phyloP scores from a whole-genome alignment of 2,329 filamentous ascomycete genomes.

The Phaeosphaeriaceae sp. region DNA sequence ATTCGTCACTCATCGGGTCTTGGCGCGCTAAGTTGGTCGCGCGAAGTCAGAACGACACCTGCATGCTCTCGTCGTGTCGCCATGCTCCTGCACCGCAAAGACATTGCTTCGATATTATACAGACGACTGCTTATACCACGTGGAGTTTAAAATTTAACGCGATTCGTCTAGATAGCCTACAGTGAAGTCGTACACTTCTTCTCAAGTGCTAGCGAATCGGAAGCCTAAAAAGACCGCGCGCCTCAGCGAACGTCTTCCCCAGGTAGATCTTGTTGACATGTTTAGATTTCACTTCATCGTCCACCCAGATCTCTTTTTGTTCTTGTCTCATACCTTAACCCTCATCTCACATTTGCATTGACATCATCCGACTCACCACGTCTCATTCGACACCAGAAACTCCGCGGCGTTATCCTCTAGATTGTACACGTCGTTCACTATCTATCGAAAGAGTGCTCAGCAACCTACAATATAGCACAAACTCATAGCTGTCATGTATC shows the following conservation, averaged over 20 bases:
- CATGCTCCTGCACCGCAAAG: not conserved
- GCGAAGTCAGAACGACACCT: not conserved
- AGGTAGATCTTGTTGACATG: constrained; percentile 43
- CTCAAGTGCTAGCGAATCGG: constrained; percentile 15
- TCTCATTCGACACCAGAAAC: not conserved
- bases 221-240: constrained; percentile 14
- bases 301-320: not conserved
- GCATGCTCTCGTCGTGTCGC: not conserved
- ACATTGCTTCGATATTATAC: not conserved
- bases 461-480: not conserved
- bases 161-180: too few relatives aligned
- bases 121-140: not conserved
- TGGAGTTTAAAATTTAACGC: too few relatives aligned
- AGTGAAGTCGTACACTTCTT: not conserved
- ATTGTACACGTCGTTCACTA: too few relatives aligned
- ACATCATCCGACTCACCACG: not conserved
- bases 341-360: not conserved
- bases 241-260: not conserved
- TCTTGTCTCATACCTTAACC: constrained; percentile 36
- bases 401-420: too few relatives aligned
- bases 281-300: constrained; percentile 72
- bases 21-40: not conserved
- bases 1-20: constrained; percentile 16
- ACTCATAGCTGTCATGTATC: constrained; percentile 15
- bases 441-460: not conserved